Evolutionary conservation across 257 asterid genomes (phyloP).

Genomic region (Jasminum sambac): DNA sequence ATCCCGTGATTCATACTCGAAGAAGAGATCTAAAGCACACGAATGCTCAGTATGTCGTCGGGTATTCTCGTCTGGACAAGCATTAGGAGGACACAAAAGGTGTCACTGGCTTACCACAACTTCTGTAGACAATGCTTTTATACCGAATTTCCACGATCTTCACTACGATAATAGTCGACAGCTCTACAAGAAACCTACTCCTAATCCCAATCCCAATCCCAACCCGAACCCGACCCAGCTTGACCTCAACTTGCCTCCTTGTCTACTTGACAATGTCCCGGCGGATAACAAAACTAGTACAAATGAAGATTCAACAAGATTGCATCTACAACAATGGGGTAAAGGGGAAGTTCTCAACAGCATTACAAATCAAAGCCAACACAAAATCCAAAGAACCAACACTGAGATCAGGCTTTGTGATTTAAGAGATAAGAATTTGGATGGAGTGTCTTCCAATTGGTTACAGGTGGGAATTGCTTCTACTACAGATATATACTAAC

Average conservation of each 20-base stretch:
- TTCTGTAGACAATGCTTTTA: slow-evolving; percentile 48
- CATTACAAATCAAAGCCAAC: slow-evolving; percentile 20
- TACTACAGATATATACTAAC: slow-evolving; percentile 29
- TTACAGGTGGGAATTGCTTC: slow-evolving; percentile 79
- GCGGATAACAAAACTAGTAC: background rate
- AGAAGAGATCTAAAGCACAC: slow-evolving; percentile 50
- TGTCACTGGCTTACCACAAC: slow-evolving; percentile 71
- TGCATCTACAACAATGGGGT: slow-evolving; percentile 38
- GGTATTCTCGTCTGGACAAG: slow-evolving; percentile 79
- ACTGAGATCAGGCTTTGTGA: slow-evolving; percentile 55
- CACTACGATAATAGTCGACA: slow-evolving; percentile 39
- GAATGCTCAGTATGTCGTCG: slow-evolving; percentile 77
- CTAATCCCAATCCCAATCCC: no score
- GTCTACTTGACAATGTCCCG: slow-evolving; percentile 1
- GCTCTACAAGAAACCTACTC: slow-evolving; percentile 44
- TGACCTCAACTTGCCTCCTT: slow-evolving; percentile 51
- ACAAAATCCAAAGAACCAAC: background rate
- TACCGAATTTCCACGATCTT: slow-evolving; percentile 42
- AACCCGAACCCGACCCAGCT: slow-evolving; percentile 33
- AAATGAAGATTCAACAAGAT: slow-evolving; percentile 30
- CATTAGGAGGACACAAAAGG: slow-evolving; percentile 82
- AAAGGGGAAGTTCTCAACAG: background rate
- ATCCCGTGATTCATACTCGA: slow-evolving; percentile 10
- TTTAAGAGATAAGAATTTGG: slow-evolving; percentile 53
- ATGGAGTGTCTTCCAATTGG: slow-evolving; percentile 59